phyloP scores from a whole-genome alignment of 306 rosid species.

The Corylus americana region DNA sequence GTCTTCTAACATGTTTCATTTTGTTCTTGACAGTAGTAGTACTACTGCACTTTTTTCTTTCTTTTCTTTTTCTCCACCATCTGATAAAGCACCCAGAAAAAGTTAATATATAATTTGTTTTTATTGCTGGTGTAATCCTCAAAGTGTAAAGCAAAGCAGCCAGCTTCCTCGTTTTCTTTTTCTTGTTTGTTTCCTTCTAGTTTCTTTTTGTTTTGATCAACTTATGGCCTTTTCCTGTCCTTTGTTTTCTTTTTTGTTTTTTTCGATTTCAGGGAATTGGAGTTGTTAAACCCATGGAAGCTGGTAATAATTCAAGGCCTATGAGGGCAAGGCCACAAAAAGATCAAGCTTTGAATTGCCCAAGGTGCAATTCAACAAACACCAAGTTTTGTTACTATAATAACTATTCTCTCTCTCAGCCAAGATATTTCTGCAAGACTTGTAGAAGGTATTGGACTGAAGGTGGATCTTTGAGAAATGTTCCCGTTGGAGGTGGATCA shows the following conservation, averaged over 20 bases:
- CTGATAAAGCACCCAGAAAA: conserved; percentile 51
- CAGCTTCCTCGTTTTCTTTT: conserved; percentile 42
- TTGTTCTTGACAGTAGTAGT: conserved; percentile 46
- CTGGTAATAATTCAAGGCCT: conserved; percentile 36
- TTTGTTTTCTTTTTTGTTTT: conserved; percentile 2
- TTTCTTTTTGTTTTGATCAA: conserved; percentile 24
- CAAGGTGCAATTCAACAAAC: conserved; percentile 95
- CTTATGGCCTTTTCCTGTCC: conserved; percentile 31
- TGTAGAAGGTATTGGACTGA: conserved; percentile 99
- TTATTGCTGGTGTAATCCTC: conserved; percentile 47
- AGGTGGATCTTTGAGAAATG: conserved; percentile 92
- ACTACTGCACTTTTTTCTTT: conserved; percentile 46
- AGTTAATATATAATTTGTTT: conserved; percentile 36
- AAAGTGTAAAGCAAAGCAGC: conserved; percentile 32
- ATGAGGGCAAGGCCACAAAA: conserved; percentile 75
- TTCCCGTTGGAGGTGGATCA: conserved; percentile 98
- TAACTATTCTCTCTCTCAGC: conserved; percentile 92
- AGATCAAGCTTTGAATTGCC: conserved; percentile 89
- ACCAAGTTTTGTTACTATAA: conserved; percentile 98
- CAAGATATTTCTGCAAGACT: conserved; percentile 92
- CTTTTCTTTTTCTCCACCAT: conserved; percentile 32
- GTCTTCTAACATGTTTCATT: conserved; percentile 43
- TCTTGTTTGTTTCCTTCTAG: conserved; percentile 39
- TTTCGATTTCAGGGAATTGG: conserved; percentile 47
- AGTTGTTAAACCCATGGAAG: conserved; percentile 61